Base-by-base conservation (phyloP, 768 basidiomycete genomes). In the Suillus subluteus region DNA sequence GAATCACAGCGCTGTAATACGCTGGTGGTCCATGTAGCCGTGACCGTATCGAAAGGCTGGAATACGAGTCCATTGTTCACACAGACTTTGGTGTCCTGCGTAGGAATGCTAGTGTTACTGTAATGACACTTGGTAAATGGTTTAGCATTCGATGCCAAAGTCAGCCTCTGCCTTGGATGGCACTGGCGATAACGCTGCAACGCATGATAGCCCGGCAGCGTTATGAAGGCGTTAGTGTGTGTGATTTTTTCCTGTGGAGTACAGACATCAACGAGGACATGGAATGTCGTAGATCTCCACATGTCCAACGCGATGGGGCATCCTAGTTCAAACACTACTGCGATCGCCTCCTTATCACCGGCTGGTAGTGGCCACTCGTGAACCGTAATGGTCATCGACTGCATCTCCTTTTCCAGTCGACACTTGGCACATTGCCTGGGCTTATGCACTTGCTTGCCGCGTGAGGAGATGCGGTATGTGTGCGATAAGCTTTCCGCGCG, bases 311-410 rank as follows among this genome's bases (percentile, higher is more conserved):
- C 67, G 12, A 75, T 38, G 9, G 86, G 85, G 63, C 78, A 78
- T 13, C 70, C 66, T 4, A 84, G 68, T 67, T 86, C 84, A 62
- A 86, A 86, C 1, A 85, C 71, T 13, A 79, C 74, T 0, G 69
- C 71, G 64, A 79, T 71, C 0, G 76, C 76, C 13, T 64, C 37
- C 6, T 70, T n/a, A 6, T 21, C 37, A 21, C 71, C 41, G 3
- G 65, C 41, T 1, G 85, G 83, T 52, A 86, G 69, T 0, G 84
- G 86, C 84, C 83, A 84, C 62, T 86, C 86, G 43, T 82, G 75
- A 8, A 82, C 68, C 0, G 35, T 1, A 32, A 86, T 84, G 0
- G 35, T 6, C 73, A 84, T 68, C 0, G 0, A 26, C 0, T 40
- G 26, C 0, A 74, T 71, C 58, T 71, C 21, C 23, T 54, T 65